Evolutionary conservation across 257 asterid genomes (phyloP).

Genomic region (Solanum medicagineum): DNA sequence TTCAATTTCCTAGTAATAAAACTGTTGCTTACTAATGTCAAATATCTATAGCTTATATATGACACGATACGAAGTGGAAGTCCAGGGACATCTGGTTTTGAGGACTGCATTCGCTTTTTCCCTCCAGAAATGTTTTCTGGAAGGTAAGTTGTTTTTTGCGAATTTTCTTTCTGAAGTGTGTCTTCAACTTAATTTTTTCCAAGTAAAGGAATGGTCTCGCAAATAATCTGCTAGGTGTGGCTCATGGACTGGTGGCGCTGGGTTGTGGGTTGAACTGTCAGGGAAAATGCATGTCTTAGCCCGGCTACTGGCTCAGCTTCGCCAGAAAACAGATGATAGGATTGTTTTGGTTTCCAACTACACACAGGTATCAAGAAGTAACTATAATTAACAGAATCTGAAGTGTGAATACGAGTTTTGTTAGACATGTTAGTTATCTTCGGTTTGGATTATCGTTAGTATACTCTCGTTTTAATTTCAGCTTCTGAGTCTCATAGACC

Average conservation of each 20-base stretch:
- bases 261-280: conserved; percentile 93
- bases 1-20: not conserved
- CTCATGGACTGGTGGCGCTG: conserved; percentile 96
- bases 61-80: conserved; percentile 83
- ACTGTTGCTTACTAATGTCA: not conserved
- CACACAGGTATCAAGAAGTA: conserved; percentile 57
- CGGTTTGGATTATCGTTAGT: not conserved
- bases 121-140: conserved; percentile 86
- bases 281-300: conserved; percentile 98
- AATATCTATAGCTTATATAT: conserved; percentile 55
- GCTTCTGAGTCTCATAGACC: not conserved
- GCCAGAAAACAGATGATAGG: conserved; percentile 81
- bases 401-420: not conserved
- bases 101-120: conserved; percentile 78
- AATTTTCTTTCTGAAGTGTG: not conserved
- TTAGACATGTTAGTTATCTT: not conserved
- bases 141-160: conserved; percentile 33
- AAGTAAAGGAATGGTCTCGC: not conserved
- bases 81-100: conserved; percentile 83
- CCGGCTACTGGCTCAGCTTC: conserved; percentile 85
- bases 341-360: conserved; percentile 94
- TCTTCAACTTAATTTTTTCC: not conserved
- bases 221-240: conserved; percentile 57
- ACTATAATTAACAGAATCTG: not conserved
- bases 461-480: not conserved